phyloP scores from a whole-genome alignment of 2,329 filamentous ascomycete genomes.

The Penicillium sp. region DNA sequence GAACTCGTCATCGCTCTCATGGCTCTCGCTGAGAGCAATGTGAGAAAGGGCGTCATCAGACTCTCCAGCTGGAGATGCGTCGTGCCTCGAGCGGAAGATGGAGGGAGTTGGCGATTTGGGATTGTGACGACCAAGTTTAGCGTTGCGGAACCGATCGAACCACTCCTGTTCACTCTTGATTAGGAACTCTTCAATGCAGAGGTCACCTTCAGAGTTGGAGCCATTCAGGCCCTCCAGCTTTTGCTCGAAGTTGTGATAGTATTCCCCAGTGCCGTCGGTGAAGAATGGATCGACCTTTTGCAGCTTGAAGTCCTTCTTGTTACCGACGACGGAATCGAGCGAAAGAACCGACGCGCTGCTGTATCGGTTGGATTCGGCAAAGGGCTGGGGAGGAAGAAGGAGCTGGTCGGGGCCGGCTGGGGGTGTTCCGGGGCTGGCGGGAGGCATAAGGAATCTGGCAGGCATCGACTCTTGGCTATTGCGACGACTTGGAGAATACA shows the following conservation, averaged over 20 bases:
- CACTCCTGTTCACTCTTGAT: slow-evolving; percentile 63
- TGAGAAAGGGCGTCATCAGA: slow-evolving; percentile 34
- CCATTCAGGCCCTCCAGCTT: slow-evolving; percentile 53
- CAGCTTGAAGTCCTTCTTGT: slow-evolving; percentile 58
- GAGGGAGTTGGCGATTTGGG: slow-evolving; percentile 38
- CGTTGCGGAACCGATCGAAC: slow-evolving; percentile 57
- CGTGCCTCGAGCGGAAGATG: slow-evolving; percentile 31
- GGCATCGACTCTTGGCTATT: slow-evolving; percentile 24
- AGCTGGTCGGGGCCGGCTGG: slow-evolving; percentile 28
- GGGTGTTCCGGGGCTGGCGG: slow-evolving; percentile 26
- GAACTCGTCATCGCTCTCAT: slow-evolving; percentile 49
- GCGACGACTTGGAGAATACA: slow-evolving; percentile 10
- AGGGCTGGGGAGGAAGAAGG: slow-evolving; percentile 27
- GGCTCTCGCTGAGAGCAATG: slow-evolving; percentile 33
- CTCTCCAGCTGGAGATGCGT: slow-evolving; percentile 35
- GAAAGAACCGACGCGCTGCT: slow-evolving; percentile 50
- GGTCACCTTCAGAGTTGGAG: slow-evolving; percentile 53
- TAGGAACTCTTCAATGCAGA: slow-evolving; percentile 64
- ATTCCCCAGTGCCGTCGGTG: slow-evolving; percentile 59
- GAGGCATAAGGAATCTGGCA: slow-evolving; percentile 18
- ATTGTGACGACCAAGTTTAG: slow-evolving; percentile 50
- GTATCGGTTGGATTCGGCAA: slow-evolving; percentile 31
- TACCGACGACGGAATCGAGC: slow-evolving; percentile 55
- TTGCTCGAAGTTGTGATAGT: slow-evolving; percentile 55
- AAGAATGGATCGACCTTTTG: slow-evolving; percentile 66